Evolutionary conservation across 495 filamentous ascomycete genomes (phyloP).

Genomic region (Aspergillus avenaceus): DNA sequence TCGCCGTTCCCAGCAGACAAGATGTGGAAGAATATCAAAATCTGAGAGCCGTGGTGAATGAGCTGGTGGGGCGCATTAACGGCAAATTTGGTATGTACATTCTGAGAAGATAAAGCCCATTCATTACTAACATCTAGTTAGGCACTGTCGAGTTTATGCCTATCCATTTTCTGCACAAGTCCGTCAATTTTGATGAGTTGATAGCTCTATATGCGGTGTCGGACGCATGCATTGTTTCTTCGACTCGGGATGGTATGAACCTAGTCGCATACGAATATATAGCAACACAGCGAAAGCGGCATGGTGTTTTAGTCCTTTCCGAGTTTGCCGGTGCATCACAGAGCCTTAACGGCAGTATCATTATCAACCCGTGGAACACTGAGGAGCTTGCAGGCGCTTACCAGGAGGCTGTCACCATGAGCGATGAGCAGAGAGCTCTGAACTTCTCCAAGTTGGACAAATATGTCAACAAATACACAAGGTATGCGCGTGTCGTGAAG

Average conservation of each 20-base stretch:
- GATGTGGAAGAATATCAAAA: constrained; percentile 99
- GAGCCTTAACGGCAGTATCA: constrained; percentile 84
- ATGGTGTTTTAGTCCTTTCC: constrained; percentile 88
- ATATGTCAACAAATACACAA: constrained; percentile 95
- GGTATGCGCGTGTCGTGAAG: constrained; percentile 35
- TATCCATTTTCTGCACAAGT: constrained; percentile 96
- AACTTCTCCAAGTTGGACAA: constrained; percentile 88
- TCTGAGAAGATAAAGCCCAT: no score
- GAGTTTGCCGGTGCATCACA: constrained; percentile 96
- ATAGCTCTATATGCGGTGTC: constrained; percentile 91
- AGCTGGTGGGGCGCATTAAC: constrained; percentile 91
- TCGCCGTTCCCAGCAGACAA: constrained; percentile 87
- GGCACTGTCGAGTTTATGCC: constrained; percentile 96
- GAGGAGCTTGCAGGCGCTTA: constrained; percentile 91
- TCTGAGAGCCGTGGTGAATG: constrained; percentile 86
- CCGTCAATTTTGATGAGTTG: constrained; percentile 86
- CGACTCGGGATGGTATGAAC: constrained; percentile 98
- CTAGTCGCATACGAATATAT: constrained; percentile 99
- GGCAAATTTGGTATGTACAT: constrained; percentile 69
- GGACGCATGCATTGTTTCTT: constrained; percentile 91
- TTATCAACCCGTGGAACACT: constrained; percentile 97
- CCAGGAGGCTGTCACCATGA: constrained; percentile 91
- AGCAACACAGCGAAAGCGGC: constrained; percentile 80
- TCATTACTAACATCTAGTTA: constrained; percentile 16
- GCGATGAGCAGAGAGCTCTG: constrained; percentile 73